Percentiles rank a stretch among this genome's conserved stretches.
These are phyloP conservation scores for Datisca glomerata DNA, from an alignment of 306 rosid species.

Conservation along the genomic window DNA sequence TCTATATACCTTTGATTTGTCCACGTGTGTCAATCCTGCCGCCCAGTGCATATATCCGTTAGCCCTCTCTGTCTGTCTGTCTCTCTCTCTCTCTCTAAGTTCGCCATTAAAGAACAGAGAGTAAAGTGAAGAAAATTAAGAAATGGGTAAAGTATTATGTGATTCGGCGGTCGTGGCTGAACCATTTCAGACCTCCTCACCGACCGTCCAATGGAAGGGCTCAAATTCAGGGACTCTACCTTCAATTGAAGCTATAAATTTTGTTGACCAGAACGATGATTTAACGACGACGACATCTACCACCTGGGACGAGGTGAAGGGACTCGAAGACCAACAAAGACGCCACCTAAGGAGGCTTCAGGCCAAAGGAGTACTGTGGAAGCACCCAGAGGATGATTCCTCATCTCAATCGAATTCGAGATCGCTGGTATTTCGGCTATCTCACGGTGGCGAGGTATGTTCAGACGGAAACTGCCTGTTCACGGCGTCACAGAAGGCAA, in stretches of 20 bases:
- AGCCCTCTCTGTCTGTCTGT: slow-evolving; percentile 24
- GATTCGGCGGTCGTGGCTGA: slow-evolving; percentile 83
- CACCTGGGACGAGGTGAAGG: slow-evolving; percentile 75
- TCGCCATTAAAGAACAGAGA: slow-evolving; percentile 35
- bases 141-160: slow-evolving; percentile 83
- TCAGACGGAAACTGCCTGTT: slow-evolving; percentile 91
- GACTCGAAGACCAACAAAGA: slow-evolving; percentile 80
- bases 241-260: slow-evolving; percentile 44
- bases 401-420: slow-evolving; percentile 21
- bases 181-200: slow-evolving; percentile 47
- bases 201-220: slow-evolving; percentile 58
- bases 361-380: slow-evolving; percentile 88
- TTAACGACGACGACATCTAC: slow-evolving; percentile 10
- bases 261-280: slow-evolving; percentile 26
- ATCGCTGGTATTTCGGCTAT: slow-evolving; percentile 69
- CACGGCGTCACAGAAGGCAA: slow-evolving; percentile 87
- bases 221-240: slow-evolving; percentile 36
- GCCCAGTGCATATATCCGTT: slow-evolving; percentile 73
- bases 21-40: slow-evolving; percentile 62
- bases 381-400: slow-evolving; percentile 41
- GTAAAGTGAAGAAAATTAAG: neutral
- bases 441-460: slow-evolving; percentile 91
- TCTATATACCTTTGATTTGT: slow-evolving; percentile 12
- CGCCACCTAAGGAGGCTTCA: slow-evolving; percentile 65
- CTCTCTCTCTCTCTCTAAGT: slow-evolving; percentile 17